Base-by-base conservation (phyloP, 805 yeast genomes). In the Starmerella asiatica region DNA sequence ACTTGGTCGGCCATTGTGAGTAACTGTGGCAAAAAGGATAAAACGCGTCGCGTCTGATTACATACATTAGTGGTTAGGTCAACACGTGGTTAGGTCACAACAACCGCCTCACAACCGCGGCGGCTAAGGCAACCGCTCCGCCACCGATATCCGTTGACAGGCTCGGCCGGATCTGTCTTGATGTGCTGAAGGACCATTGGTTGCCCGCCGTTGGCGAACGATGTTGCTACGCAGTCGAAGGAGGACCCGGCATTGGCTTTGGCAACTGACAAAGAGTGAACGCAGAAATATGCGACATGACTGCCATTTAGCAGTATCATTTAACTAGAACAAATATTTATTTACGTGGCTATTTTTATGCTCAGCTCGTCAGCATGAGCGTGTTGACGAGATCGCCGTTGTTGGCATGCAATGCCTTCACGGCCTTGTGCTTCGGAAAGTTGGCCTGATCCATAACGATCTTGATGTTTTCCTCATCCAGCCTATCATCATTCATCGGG, bases 141-240 rank as follows among this genome's bases (percentile, higher is more conserved):
- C n/a, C n/a, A n/a, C n/a, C n/a, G n/a, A n/a, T n/a, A n/a, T n/a
- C n/a, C 60, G 88, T 91, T 51, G 98, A 91, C 57, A 73, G 91
- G 57, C 67, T 91, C 48, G 98, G 98, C 7, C 70, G 98, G 48
- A 88, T 91, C 53, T 91, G 98, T 63, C 70, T 91, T 37, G 97
- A 91, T 58, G 96, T 91, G 31, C 68, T 91, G 57, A 91, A 88
- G 63, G 71, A 82, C 52, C 86, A 88, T 62, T 91, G 98, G 98
- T 81, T 94, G 8, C 97, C 98, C 3, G 98, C 98, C 0, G 1
- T 68, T 91, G 50, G 97, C 97, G 16, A 91, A 91, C 55, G 97
- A 91, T 49, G 98, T 91, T 29, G 98, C 98, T 2, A 86, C 84
- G 51, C 88, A 81, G 46, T 91, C 97, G 96, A 79, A 88, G 56